Percentiles rank a stretch among this genome's conserved stretches.
Evolutionary conservation across 2,329 filamentous ascomycete genomes (phyloP).

Genomic region (Botryotinia convoluta): DNA sequence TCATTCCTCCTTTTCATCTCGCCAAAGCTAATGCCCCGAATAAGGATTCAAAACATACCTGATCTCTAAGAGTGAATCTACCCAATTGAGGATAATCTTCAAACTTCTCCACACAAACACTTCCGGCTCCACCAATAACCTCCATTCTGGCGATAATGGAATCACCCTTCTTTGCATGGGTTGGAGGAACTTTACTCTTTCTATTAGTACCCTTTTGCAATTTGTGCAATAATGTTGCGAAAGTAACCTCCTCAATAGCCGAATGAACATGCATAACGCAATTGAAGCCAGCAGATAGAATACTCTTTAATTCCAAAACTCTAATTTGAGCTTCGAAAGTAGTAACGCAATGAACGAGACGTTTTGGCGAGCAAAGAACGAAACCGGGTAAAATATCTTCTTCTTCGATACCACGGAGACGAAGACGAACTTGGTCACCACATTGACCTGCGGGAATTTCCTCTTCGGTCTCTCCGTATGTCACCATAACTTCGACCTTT

Average conservation of each 20-base stretch:
- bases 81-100: constrained; percentile 95
- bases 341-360: constrained; percentile 84
- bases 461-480: constrained; percentile 96
- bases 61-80: constrained; percentile 84
- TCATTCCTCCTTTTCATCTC: no score
- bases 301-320: constrained; percentile 90
- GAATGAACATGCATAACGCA: constrained; percentile 97
- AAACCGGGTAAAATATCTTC: constrained; percentile 95
- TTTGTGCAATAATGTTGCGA: constrained; percentile 83
- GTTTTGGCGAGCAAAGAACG: constrained; percentile 91
- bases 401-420: constrained; percentile 92
- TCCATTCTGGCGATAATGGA: constrained; percentile 91
- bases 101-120: constrained; percentile 90
- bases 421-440: constrained; percentile 90
- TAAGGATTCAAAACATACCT: constrained; percentile 51
- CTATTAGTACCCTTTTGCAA: constrained; percentile 90
- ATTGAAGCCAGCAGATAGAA: constrained; percentile 92
- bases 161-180: constrained; percentile 78
- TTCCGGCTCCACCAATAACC: constrained; percentile 78
- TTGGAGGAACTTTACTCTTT: constrained; percentile 89
- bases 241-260: constrained; percentile 96
- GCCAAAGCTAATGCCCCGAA: neutral
- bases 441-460: constrained; percentile 79
- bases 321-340: constrained; percentile 96
- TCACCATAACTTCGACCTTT: constrained; percentile 72